A percentile compares a stretch with the other conserved stretches of the same genome.
These are phyloP conservation scores for Rhododendron simsii DNA, from an alignment of 148 eudicot genomes.

Conservation along the genomic window DNA sequence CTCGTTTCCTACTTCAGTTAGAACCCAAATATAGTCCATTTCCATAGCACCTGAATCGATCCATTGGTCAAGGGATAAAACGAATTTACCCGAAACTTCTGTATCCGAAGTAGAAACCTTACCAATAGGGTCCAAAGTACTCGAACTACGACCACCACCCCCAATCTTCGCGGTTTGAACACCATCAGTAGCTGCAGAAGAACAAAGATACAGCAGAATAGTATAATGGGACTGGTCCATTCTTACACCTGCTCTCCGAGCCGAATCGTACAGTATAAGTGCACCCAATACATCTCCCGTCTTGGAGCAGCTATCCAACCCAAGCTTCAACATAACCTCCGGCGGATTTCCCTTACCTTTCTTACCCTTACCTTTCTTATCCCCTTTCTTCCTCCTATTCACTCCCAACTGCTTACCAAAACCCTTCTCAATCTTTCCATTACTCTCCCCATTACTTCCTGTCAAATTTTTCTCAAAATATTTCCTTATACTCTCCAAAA, in stretches of 20 bases:
- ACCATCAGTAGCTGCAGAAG: constrained; percentile 84
- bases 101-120: constrained; percentile 7
- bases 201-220: constrained; percentile 73
- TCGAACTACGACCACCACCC: constrained; percentile 44
- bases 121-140: constrained; percentile 4
- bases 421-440: neutral
- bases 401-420: constrained; percentile 13
- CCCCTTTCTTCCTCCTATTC: constrained; percentile 34
- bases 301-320: constrained; percentile 75
- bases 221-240: constrained; percentile 71
- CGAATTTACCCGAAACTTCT: constrained; percentile 8
- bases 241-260: constrained; percentile 36
- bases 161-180: constrained; percentile 81
- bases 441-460: neutral
- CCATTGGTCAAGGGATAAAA: neutral
- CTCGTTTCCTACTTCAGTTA: neutral
- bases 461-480: neutral
- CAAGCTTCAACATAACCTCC: constrained; percentile 36
- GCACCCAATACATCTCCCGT: constrained; percentile 81
- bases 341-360: constrained; percentile 37
- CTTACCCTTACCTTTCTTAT: constrained; percentile 37
- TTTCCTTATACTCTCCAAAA: neutral
- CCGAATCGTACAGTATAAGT: constrained; percentile 62
- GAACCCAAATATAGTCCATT: neutral
- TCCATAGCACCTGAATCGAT: neutral